Base-by-base conservation (phyloP, 371 early-diverging fungal species). In the Mucor mucedo region DNA sequence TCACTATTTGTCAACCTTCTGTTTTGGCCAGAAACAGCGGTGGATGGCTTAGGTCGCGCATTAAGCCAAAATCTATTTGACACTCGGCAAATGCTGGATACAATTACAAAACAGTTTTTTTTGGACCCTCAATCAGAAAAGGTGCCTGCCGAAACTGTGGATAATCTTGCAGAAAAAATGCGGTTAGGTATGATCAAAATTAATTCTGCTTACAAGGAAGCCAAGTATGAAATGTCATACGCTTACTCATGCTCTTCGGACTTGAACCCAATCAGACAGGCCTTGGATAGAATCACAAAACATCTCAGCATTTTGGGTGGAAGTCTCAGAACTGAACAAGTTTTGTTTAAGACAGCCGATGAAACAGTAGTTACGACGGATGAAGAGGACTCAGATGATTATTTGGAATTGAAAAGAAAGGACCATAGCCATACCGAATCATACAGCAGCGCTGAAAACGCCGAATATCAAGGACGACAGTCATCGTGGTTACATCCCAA, bases 21-120 rank as follows among this genome's bases (percentile, higher is more conserved):
- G 9, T 44, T 76, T 10, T 80, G 80, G 80, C 77, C 75, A 10
- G 80, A 80, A 53, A 72, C 80, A 2, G 80, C 80, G 9, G 71
- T 76, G 0, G 77, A 80, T 55, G 80, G 80, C 2, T 58, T 80
- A 55, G 79, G 80, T 3, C 71, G 77, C 7, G 73, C 80, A 14
- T 47, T 80, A 3, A 56, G 69, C 11, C 75, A 80, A 27, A 73
- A 77, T 0, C 47, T 77, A 21, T 58, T 38, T 1, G 66, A 68
- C 9, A 75, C 75, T 14, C 70, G 63, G 52, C 65, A 72, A 5
- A 75, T 80, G 77, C 60, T 80, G 8, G 65, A 77, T 47, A 67
- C 68, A 50, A 75, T 76, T 28, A 71, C 80, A 13, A 65, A 67
- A 5, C 77, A 76, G 45, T 80, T 80, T 55, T 74, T 77, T 42